These are phyloP conservation scores for Paraconiothyrium brasiliense DNA, from an alignment of 2,329 filamentous ascomycete species.

Conservation along the genomic window DNA sequence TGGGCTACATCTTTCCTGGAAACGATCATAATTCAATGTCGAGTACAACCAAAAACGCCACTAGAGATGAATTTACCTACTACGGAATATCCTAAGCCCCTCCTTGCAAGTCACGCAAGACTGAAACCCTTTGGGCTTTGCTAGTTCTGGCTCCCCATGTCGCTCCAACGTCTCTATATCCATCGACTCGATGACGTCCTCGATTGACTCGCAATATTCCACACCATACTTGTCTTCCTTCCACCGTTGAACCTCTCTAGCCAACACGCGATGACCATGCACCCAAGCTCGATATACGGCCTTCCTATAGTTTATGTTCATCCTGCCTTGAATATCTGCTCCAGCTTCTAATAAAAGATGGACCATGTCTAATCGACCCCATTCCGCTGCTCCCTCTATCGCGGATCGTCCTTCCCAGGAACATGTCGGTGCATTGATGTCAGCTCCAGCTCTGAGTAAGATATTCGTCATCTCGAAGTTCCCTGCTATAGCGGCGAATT, in stretches of 20 bases:
- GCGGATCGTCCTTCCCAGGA: slow-evolving; percentile 33
- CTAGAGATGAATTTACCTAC: no score
- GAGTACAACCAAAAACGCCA: no score
- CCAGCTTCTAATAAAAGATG: slow-evolving; percentile 36
- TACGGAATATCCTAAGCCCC: no score
- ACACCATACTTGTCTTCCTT: not conserved
- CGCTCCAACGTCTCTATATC: not conserved
- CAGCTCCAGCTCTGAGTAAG: slow-evolving; percentile 7
- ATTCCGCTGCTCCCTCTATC: slow-evolving; percentile 40
- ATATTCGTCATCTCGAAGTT: not conserved
- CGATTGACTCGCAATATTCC: slow-evolving; percentile 1
- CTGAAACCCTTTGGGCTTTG: no score
- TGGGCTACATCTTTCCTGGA: no score
- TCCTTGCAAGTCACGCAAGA: no score
- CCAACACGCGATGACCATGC: slow-evolving; percentile 11
- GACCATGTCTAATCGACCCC: slow-evolving; percentile 40
- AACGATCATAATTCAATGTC: no score
- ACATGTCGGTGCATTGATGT: slow-evolving; percentile 16
- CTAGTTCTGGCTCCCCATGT: no score
- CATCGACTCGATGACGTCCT: slow-evolving; percentile 5
- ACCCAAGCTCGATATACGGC: slow-evolving; percentile 16
- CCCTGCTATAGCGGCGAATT: slow-evolving; percentile 9
- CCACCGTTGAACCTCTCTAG: slow-evolving; percentile 11
- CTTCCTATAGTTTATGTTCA: slow-evolving; percentile 13
- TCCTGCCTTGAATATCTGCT: slow-evolving; percentile 19